Conservation (phyloP, 2,329 filamentous ascomycete genomes). For the Ceratocystis diversiconidia region DNA sequence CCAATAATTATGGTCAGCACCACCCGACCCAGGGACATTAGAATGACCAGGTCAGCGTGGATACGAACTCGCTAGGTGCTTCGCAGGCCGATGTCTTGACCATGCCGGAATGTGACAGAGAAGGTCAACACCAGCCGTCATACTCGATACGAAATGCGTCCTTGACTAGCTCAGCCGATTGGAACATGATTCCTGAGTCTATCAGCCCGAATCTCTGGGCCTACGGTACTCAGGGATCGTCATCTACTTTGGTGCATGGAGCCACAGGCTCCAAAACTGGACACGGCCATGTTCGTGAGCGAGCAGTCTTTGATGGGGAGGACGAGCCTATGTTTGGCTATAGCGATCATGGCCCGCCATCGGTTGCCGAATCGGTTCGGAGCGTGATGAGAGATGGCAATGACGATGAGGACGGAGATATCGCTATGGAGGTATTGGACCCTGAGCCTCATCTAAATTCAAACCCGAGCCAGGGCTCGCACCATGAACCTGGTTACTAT, state of each 20-base stretch:
- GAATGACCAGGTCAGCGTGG: conserved; percentile 6
- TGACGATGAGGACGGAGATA: neutral
- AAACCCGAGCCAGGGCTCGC: neutral
- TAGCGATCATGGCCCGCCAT: neutral
- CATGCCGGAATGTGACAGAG: neutral
- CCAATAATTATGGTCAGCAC: neutral
- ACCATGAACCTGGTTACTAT: neutral
- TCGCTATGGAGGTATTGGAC: neutral
- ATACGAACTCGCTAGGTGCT: neutral
- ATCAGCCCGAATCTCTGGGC: conserved; percentile 13
- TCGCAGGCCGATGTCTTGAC: neutral
- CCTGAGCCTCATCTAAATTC: neutral
- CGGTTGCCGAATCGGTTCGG: conserved; percentile 10
- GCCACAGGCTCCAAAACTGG: neutral
- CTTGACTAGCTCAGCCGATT: conserved; percentile 16
- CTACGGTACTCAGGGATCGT: neutral
- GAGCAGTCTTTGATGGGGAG: conserved; percentile 10
- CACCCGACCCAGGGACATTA: conserved; percentile 8
- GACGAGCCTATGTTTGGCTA: conserved; percentile 5
- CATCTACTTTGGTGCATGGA: neutral
- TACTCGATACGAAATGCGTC: conserved; percentile 6
- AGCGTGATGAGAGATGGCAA: neutral
- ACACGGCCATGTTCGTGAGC: conserved; percentile 14
- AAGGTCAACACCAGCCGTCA: neutral
- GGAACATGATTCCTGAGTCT: conserved; percentile 16